Evolutionary conservation across 2,329 filamentous ascomycete species (phyloP), one percentile per base, ranked within the genome.

Genomic region (Tolypocladium amazonense): DNA sequence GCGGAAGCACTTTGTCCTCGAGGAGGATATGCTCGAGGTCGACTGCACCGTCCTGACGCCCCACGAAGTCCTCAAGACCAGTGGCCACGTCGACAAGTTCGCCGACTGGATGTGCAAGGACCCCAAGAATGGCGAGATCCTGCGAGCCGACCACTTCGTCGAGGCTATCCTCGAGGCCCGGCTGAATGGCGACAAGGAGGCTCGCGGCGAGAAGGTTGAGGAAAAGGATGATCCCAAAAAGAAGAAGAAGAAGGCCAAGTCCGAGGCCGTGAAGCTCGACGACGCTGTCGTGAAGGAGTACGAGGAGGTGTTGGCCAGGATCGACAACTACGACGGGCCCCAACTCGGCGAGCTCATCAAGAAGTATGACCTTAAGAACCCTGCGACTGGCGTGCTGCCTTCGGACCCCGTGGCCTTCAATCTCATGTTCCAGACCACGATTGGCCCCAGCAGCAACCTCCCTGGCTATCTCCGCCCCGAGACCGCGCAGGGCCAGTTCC

Each of bases 61-160:
- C 39, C 86, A 94, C 69, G 89, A 94, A 56, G 90, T 99, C 43
- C 84, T 99, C 71, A 96, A 97, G 83, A 96, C 93, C 58, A 90
- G 86, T 73, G 94, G 94, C 64, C 94, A 99, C 77, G 94, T 97
- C 65, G 93, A 97, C 75, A 96, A 96, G 76, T 97, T 97, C 71
- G 89, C 91, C 75, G 93, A 97, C 75, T 97, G 90, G 90, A 97
- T 97, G 92, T 96, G 90, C 86, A 96, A 96, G 77, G 94, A 99
- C 75, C 91, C 93, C 64, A 95, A 96, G 82, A 96, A 88, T 69
- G 94, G 94, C 72, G 94, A 99, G 75, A 96, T 97, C 71, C 86
- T 99, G 73, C 87, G 94, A 67, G 92, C 94, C 61, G 94, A 99
- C 72, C 94, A 99, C 79, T 85, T 97, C 69, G 92, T 99, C 66